Evolutionary conservation across 2,329 filamentous ascomycete genomes (phyloP), one percentile per base, ranked within the genome.

Genomic region (Botrytis fragariae): DNA sequence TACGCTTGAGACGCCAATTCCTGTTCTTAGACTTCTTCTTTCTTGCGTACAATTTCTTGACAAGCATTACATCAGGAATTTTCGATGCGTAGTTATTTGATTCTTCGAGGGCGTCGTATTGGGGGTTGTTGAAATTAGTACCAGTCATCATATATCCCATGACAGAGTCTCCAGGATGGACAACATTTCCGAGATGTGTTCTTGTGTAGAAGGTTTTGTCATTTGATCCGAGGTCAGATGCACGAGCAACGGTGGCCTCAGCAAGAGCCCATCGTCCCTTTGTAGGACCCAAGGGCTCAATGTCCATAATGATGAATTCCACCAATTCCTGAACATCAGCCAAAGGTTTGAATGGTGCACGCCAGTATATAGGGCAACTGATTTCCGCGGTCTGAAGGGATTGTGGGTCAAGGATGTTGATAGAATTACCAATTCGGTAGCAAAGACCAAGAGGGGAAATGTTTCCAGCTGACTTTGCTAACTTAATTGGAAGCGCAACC

Each of bases 21-120:
- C 97, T 91, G 83, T 87, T 88, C 86, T 90, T 91, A 81, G 90
- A 88, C 89, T 95, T 97, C 86, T 92, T 91, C 84, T 92, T 92
- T 78, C 93, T 90, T 73, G 92, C 90, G 84, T 97, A 99, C 87
- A 93, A 91, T 84, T 99, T 99, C 94, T 97, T 98, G 82, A 99
- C 94, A 5, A 99, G 87, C 10, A 99, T 85, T 0, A 98, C 96
- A 79, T 99, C 96, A 0, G 96, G 96, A 72, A 99, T 93, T 5
- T 87, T 90, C 4, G 90, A 91, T 4, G 89, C 86, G 83, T 97
- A 95, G 69, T 91, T 90, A 82, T 90, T 90, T 71, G 91, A 94
- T 69, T 88, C 84, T 82, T 98, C 94, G 48, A 98, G 87, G 8
- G 91, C 92, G 78, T 97, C 94, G 77, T 92, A 94, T 77, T 97